A percentile compares a stretch with the other conserved stretches of the same genome.
These are phyloP conservation scores for Aspergillus clavatus DNA, from an alignment of 2,329 filamentous ascomycete species.

Conservation along the genomic window DNA sequence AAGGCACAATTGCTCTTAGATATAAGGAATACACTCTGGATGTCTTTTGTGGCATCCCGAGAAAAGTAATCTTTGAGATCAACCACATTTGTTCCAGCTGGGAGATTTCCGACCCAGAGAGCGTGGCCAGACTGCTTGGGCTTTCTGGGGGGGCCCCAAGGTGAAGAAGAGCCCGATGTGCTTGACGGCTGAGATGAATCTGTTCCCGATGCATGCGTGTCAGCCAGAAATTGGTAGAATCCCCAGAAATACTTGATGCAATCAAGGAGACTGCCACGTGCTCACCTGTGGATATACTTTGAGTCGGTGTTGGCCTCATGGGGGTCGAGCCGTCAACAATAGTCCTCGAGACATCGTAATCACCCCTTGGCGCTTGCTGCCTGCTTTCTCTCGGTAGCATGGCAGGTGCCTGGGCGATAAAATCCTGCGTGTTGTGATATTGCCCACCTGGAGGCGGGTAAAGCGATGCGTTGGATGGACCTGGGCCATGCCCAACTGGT, in stretches of 20 bases:
- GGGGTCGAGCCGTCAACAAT: constrained; percentile 37
- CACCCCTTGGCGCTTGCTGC: constrained; percentile 8
- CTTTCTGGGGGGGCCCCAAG: constrained; percentile 61
- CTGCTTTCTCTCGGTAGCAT: constrained; percentile 3
- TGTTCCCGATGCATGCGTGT: constrained; percentile 5
- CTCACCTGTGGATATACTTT: constrained; percentile 21
- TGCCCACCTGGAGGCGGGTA: constrained; percentile 7
- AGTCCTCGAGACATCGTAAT: constrained; percentile 33
- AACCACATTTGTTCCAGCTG: constrained; percentile 74
- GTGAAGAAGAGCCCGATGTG: constrained; percentile 27
- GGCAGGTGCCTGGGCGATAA: not conserved
- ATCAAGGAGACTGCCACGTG: not conserved
- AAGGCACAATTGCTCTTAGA: constrained; percentile 97
- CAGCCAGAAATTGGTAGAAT: no score
- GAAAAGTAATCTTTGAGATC: constrained; percentile 89
- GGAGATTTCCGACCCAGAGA: constrained; percentile 93
- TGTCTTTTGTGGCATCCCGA: constrained; percentile 64
- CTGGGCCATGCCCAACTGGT: constrained; percentile 16
- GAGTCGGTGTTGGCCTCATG: constrained; percentile 17
- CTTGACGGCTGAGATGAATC: constrained; percentile 11
- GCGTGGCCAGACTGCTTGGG: constrained; percentile 74
- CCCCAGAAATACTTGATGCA: no score
- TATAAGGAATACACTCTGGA: constrained; percentile 89
- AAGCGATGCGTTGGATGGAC: constrained; percentile 4
- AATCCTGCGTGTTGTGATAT: constrained; percentile 3